Percentiles rank a stretch among this genome's conserved stretches.
Evolutionary conservation across 2,329 filamentous ascomycete species (phyloP).

Genomic region (Colletotrichum lentis): DNA sequence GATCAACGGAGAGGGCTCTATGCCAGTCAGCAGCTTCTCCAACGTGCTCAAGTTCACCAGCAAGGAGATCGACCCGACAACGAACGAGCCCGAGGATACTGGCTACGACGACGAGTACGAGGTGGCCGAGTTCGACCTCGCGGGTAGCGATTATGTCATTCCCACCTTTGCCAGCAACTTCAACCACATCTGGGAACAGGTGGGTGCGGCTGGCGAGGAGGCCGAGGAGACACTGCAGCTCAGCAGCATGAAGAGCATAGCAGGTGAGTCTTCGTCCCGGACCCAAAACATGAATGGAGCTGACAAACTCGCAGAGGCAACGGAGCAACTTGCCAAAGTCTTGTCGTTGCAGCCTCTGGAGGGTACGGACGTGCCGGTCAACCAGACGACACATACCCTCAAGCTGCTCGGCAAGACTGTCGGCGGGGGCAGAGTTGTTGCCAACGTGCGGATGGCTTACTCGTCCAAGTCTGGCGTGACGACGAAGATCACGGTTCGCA

Average conservation of each 20-base stretch:
- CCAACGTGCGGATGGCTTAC: slow-evolving; percentile 90
- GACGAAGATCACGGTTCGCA: slow-evolving; percentile 91
- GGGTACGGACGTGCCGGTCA: slow-evolving; percentile 89
- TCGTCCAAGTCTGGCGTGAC: slow-evolving; percentile 93
- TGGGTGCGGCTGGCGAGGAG: slow-evolving; percentile 87
- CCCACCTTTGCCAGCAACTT: slow-evolving; percentile 96
- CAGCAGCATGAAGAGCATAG: slow-evolving; percentile 87
- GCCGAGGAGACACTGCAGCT: slow-evolving; percentile 91
- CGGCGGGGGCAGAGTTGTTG: slow-evolving; percentile 86
- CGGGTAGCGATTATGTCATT: slow-evolving; percentile 91
- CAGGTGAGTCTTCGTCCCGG: slow-evolving; percentile 69
- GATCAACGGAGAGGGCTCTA: slow-evolving; percentile 75
- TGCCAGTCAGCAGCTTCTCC: slow-evolving; percentile 83
- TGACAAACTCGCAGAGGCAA: slow-evolving; percentile 73
- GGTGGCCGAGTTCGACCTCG: slow-evolving; percentile 89
- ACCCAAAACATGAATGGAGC: background rate
- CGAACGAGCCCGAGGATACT: slow-evolving; percentile 87
- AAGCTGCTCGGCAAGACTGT: slow-evolving; percentile 97
- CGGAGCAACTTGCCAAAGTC: slow-evolving; percentile 85
- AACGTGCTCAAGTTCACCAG: slow-evolving; percentile 96
- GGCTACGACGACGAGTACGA: slow-evolving; percentile 99
- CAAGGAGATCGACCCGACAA: slow-evolving; percentile 96
- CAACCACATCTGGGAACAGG: slow-evolving; percentile 93
- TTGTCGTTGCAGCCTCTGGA: slow-evolving; percentile 93
- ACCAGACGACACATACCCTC: slow-evolving; percentile 88